Conservation (phyloP, 2,329 filamentous ascomycete species). For the Clarireedia paspali region DNA sequence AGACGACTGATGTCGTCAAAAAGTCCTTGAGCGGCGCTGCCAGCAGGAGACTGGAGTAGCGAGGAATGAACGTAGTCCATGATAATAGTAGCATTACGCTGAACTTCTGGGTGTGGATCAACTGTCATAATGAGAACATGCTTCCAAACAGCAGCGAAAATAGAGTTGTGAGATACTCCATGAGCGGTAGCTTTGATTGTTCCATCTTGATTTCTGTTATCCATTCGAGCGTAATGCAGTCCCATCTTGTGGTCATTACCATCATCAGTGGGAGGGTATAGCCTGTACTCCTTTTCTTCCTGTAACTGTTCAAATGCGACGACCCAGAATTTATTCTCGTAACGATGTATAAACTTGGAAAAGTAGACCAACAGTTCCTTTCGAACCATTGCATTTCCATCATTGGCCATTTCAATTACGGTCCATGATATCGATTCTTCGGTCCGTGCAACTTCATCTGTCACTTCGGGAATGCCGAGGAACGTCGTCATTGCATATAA, state of each 20-base stretch:
- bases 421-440: conserved; percentile 88
- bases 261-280: conserved; percentile 47
- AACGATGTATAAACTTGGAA: conserved; percentile 82
- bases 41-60: conserved; percentile 70
- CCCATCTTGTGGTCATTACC: conserved; percentile 54
- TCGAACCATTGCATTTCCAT: conserved; percentile 89
- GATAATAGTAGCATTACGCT: conserved; percentile 74
- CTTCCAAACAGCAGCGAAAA: conserved; percentile 92
- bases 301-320: conserved; percentile 84
- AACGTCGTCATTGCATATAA: conserved; percentile 91
- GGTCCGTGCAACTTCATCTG: conserved; percentile 80
- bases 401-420: conserved; percentile 83
- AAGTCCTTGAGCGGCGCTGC: conserved; percentile 58
- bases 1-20: conserved; percentile 64
- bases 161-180: conserved; percentile 72
- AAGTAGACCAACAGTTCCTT: conserved; percentile 92
- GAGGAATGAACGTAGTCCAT: conserved; percentile 78
- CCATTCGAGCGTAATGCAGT: conserved; percentile 50
- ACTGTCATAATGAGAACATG: conserved; percentile 84
- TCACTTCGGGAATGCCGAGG: conserved; percentile 85
- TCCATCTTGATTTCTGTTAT: conserved; percentile 49
- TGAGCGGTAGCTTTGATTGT: conserved; percentile 48
- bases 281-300: conserved; percentile 68
- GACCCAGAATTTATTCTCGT: conserved; percentile 87
- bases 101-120: conserved; percentile 90